Evolutionary conservation across 805 yeast genomes (phyloP), one percentile per base, ranked within the genome.

Genomic region (Candida railenensis): DNA sequence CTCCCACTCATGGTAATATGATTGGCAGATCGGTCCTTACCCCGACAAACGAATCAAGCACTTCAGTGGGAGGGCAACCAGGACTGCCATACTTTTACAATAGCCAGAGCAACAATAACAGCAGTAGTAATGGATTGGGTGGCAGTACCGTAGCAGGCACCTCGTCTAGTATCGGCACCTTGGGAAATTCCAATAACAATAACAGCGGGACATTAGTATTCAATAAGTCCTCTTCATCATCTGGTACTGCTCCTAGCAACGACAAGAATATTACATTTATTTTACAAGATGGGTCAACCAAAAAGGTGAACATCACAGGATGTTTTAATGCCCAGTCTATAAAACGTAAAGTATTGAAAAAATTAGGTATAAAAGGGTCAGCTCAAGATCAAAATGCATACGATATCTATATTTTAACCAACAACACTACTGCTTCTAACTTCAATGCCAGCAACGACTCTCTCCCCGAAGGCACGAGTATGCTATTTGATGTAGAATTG

Each of bases 271-370:
- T 85, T 18, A 84, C 87, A 1, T 84, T 90, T 52, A 86, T 89
- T 25, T 67, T 85, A 33, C 85, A 83, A 45, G 88, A 85, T 64
- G 96, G 96, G 1, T 72, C 83, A 5, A 74, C 82, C 2, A 83
- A 82, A 53, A 74, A 77, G 45, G 81, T 89, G 37, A 84, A 85
- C 55, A 84, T 89, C 1, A 77, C 81, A 15, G 94, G 90, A 0
- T 88, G 96, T 59, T 86, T 82, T 65, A 85, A 84, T 59, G 90
- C 96, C 1, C 85, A 81, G 47, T 79, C 89, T 4, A 87, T 90
- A 42, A 88, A 87, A 61, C 73, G 81, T 44, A 83, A 82, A 53
- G 81, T 86, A 1, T 66, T 89, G 48, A 81, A 81, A 53, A 80
- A 77, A 49, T 57, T 85, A 42, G 82, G 81, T 3, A 62, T 79